Conservation (phyloP, 2,329 filamentous ascomycete species). For the Apiospora rasikravindrae region DNA sequence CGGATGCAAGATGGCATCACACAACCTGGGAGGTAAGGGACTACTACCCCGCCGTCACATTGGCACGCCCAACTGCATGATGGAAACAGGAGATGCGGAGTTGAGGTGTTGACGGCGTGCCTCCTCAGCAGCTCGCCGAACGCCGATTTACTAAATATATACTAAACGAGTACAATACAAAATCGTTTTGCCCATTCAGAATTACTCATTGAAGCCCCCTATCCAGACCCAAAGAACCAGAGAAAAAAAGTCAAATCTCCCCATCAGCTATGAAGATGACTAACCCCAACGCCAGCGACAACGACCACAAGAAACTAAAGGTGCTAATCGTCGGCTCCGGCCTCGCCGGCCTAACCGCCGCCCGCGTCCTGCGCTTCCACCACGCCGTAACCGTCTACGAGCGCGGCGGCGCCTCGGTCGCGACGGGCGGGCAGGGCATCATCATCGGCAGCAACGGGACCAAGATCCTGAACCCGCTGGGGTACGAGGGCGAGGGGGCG, state of each 20-base stretch:
- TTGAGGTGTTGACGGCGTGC: not conserved
- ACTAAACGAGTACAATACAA: too few species aligned
- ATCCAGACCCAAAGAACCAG: not conserved
- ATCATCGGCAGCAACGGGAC: constrained; percentile 29
- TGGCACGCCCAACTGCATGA: not conserved
- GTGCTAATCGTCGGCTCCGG: constrained; percentile 32
- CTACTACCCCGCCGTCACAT: not conserved
- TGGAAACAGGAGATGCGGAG: not conserved
- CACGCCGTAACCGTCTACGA: constrained; percentile 34
- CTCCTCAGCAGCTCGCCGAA: not conserved
- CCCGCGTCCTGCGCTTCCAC: constrained; percentile 31
- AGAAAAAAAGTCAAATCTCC: too few species aligned
- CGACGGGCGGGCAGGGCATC: constrained; percentile 30
- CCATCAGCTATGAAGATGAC: not conserved
- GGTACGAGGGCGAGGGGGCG: constrained; percentile 29
- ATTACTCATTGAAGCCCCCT: not conserved
- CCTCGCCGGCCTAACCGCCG: constrained; percentile 32
- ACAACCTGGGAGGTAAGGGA: not conserved
- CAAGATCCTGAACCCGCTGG: constrained; percentile 28
- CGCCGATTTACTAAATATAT: too few species aligned
- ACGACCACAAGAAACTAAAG: constrained; percentile 20
- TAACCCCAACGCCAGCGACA: not conserved
- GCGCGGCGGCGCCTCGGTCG: constrained; percentile 28
- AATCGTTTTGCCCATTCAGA: not conserved
- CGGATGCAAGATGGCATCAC: not conserved